phyloP scores from a whole-genome alignment of 495 filamentous ascomycete species.

The Penicillium malachiteum region DNA sequence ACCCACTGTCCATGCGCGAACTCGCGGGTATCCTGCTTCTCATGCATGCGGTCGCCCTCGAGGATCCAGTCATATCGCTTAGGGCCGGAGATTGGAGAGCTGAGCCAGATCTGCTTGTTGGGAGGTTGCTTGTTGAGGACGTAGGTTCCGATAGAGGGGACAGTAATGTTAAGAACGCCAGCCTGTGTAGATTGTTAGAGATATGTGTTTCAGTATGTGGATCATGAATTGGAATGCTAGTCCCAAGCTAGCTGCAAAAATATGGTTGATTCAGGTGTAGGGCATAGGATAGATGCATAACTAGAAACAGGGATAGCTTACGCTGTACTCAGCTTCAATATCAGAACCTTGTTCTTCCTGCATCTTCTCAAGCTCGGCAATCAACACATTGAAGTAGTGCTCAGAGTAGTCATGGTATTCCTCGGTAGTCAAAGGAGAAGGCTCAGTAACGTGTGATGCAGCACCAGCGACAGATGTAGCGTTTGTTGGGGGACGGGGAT shows the following conservation, averaged over 20 bases:
- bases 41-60: conserved; percentile 63
- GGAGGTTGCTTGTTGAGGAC: conserved; percentile 97
- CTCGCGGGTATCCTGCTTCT: conserved; percentile 68
- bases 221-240: too few relatives aligned
- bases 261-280: too few relatives aligned
- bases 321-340: conserved; percentile 58
- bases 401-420: conserved; percentile 53
- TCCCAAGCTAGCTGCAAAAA: too few relatives aligned
- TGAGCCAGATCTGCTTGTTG: conserved; percentile 97
- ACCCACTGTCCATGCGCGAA: conserved; percentile 67
- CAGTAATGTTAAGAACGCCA: conserved; percentile 77
- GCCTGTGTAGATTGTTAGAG: conserved; percentile 38
- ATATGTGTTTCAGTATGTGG: too few relatives aligned
- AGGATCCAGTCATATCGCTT: conserved; percentile 89
- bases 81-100: conserved; percentile 86
- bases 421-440: conserved; percentile 37
- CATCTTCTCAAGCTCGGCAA: conserved; percentile 43
- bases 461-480: conserved; percentile 32
- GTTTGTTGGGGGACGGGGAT: conserved; percentile 41
- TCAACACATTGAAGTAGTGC: conserved; percentile 48
- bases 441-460: conserved; percentile 38
- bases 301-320: conserved; percentile 20
- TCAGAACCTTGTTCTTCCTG: conserved; percentile 45
- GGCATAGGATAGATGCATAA: background rate
- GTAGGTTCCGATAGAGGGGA: conserved; percentile 69